Conservation (phyloP, 768 basidiomycete genomes). For the Panaeolus papilionaceus region DNA sequence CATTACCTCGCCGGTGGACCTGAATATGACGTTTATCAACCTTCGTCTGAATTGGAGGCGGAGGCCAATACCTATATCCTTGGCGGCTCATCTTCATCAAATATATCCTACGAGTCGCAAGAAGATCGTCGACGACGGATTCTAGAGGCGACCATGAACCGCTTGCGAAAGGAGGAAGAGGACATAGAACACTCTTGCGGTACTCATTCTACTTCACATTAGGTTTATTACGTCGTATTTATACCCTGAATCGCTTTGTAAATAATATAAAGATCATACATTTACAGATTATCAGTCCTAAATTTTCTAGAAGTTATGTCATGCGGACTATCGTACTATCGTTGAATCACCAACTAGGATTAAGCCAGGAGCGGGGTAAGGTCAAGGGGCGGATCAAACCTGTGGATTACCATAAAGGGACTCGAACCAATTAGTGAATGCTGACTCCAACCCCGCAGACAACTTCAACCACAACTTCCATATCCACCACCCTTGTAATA, state of each 20-base stretch:
- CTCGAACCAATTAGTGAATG: conserved; percentile 8
- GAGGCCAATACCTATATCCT: conserved; percentile 60
- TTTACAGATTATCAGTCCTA: too few species aligned
- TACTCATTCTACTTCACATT: conserved; percentile 36
- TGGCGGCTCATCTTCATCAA: conserved; percentile 45
- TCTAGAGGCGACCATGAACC: conserved; percentile 65
- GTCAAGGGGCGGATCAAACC: conserved; percentile 2
- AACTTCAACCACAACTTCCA: conserved; percentile 39
- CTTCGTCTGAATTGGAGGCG: conserved; percentile 60
- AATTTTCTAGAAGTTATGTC: too few species aligned
- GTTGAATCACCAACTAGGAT: too few species aligned
- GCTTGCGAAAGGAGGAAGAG: conserved; percentile 70
- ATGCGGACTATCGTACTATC: too few species aligned
- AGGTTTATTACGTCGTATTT: not conserved
- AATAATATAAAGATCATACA: too few species aligned
- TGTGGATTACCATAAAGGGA: not conserved
- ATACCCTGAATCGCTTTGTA: not conserved
- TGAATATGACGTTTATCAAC: conserved; percentile 53
- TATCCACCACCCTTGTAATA: not conserved
- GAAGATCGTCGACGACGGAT: conserved; percentile 64
- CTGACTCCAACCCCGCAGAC: conserved; percentile 45
- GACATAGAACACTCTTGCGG: conserved; percentile 78
- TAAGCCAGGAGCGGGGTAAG: too few species aligned
- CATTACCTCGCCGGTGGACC: conserved; percentile 51
- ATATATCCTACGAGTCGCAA: conserved; percentile 44